phyloP scores from a whole-genome alignment of 306 rosid species.

The Benincasa hispida region DNA sequence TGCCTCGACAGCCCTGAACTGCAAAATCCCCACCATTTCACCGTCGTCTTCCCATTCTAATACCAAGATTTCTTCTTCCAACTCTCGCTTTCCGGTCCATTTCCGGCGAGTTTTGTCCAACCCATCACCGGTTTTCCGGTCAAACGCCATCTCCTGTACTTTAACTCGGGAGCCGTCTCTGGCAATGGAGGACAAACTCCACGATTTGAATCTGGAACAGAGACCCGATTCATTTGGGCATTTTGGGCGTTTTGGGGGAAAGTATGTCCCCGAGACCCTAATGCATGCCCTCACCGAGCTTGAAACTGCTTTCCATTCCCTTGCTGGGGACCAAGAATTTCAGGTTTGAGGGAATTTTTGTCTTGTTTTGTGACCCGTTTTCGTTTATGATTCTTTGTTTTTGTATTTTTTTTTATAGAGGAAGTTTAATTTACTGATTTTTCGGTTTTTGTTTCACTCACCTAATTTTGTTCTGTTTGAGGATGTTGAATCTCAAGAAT shows the following conservation, averaged over 20 bases:
- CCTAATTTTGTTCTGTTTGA: background rate
- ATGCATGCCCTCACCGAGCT: conserved; percentile 87
- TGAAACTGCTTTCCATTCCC: conserved; percentile 59
- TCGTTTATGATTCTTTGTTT: background rate
- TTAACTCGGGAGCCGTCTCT: conserved; percentile 25
- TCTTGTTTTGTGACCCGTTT: background rate
- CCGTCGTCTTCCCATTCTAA: conserved; percentile 12
- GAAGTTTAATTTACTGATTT: background rate
- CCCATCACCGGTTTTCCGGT: conserved; percentile 6
- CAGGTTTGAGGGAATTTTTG: conserved; percentile 38
- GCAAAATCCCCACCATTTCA: conserved; percentile 10
- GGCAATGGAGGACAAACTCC: conserved; percentile 19
- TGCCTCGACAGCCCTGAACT: conserved; percentile 11
- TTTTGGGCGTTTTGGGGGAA: conserved; percentile 82
- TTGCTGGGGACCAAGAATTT: conserved; percentile 51
- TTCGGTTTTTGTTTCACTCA: background rate
- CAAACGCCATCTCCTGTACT: conserved; percentile 35
- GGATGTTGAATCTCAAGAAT: background rate
- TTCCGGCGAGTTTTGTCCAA: conserved; percentile 16
- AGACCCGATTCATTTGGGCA: conserved; percentile 90
- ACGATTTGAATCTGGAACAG: conserved; percentile 1
- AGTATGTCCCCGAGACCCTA: conserved; percentile 89
- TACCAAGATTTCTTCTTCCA: conserved; percentile 11
- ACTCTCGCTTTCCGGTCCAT: conserved; percentile 22
- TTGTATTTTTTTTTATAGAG: background rate